Evolutionary conservation across 768 basidiomycete genomes (phyloP), one percentile per base, ranked within the genome.

Genomic region (Rhodotorula toruloides): DNA sequence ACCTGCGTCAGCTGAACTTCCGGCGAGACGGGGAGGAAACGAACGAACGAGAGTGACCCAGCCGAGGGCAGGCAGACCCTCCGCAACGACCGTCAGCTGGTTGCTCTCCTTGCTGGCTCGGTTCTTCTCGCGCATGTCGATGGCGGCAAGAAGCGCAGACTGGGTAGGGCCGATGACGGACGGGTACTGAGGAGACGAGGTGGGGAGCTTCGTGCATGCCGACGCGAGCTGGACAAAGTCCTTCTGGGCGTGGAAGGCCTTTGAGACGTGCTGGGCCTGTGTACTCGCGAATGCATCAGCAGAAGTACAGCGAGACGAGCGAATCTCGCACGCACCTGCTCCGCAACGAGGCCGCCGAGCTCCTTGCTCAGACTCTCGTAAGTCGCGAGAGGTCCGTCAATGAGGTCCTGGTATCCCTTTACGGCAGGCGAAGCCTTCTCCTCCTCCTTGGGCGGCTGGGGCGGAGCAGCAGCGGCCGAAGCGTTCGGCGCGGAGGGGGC

Each of bases 1-100:
- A 6, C 9, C n/a, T n/a, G n/a, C n/a, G n/a, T n/a, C n/a, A n/a
- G n/a, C 13, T 54, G 34, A 36, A n/a, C 34, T 8, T 17, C 12
- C 22, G 27, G 25, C 21, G 31, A 8, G 14, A 0, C 22, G 19
- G 29, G 34, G 21, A 56, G 32, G 7, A 27, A 37, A 27, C 3
- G 25, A 9, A 80, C 90, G 77, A 73, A 93, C 93, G 56, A 84
- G 80, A 39, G 86, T 82, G 48, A 98, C 85, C 96, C 96, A 99
- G 31, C 87, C 93, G 67, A 90, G 85, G 27, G 82, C 84, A 9
- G 87, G 82, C 1, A 84, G 86, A 27, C 89, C 90, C 74, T 93
- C 92, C 5, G 86, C 84, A n/a, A 96, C 81, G 32, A 86, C 83
- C 37, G 84, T 85, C 32, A 97, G 80, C 75, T 93, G 90, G 48